phyloP scores from a whole-genome alignment of 768 basidiomycete species.

The Termitomyces sp. region DNA sequence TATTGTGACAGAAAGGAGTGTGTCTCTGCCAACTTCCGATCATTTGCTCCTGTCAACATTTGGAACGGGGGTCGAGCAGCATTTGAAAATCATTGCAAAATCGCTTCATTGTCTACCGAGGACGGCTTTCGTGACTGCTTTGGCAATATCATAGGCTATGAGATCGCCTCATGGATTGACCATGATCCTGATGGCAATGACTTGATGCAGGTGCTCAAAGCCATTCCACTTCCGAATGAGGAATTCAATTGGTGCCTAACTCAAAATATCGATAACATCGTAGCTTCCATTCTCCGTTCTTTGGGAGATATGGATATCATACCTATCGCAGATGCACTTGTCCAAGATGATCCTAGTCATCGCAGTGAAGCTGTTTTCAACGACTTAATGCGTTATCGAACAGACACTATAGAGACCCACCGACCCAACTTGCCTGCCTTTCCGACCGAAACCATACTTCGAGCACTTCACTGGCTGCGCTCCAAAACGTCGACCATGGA shows the following conservation, averaged over 20 bases:
- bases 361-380: slow-evolving; percentile 41
- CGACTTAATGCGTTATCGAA: slow-evolving; percentile 47
- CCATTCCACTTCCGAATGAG: slow-evolving; percentile 22
- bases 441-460: slow-evolving; percentile 41
- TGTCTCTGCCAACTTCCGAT: slow-evolving; percentile 59
- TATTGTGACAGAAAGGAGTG: slow-evolving; percentile 62
- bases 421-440: slow-evolving; percentile 63
- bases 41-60: slow-evolving; percentile 65
- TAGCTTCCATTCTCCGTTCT: slow-evolving; percentile 52
- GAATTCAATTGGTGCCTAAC: slow-evolving; percentile 32
- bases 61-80: slow-evolving; percentile 34
- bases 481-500: slow-evolving; percentile 33
- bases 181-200: slow-evolving; percentile 15
- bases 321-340: slow-evolving; percentile 42
- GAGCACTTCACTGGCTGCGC: slow-evolving; percentile 57
- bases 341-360: slow-evolving; percentile 24
- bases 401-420: slow-evolving; percentile 43
- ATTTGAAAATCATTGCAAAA: slow-evolving; percentile 60
- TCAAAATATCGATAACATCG: slow-evolving; percentile 50
- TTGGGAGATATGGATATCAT: slow-evolving; percentile 56
- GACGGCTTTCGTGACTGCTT: slow-evolving; percentile 62
- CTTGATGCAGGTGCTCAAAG: slow-evolving; percentile 30
- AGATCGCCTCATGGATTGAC: slow-evolving; percentile 45
- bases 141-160: slow-evolving; percentile 62
- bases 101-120: slow-evolving; percentile 38